Evolutionary conservation across 176 grass and related monocot species (phyloP), one percentile per base, ranked within the genome.

Genomic region (Dactylis glomerata): DNA sequence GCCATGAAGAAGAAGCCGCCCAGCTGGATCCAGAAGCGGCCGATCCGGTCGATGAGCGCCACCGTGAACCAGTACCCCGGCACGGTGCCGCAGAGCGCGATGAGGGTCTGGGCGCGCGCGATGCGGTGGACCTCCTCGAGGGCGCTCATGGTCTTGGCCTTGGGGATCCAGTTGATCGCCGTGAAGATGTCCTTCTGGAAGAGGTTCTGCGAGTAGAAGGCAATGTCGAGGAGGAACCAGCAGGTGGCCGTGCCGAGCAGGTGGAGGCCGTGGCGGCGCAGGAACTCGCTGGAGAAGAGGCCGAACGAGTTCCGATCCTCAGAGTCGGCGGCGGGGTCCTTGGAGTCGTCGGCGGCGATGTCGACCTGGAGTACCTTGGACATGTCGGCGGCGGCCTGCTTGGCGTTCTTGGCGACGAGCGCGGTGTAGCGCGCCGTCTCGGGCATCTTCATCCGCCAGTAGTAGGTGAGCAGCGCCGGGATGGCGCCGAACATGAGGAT

Each of bases 191-290:
- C 79, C 75, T 92, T 93, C 76, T 97, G 94, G 37, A 97, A 93
- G 64, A 97, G 89, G 82, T 93, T 97, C 87, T 97, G 91, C 40
- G 84, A 88, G 87, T 97, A 97, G 87, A 97, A 92, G 76, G 92
- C 94, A 73, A 92, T 89, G 82, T 86, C 94, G n/a, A 97, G 94
- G 8, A 94, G 46, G 80, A 94, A 91, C 83, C 92, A 94, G 46
- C 82, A 86, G 2, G 30, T 65, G 27, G 71, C 50, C 0, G 92
- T 89, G 45, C 89, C 92, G 2, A 87, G 38, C 22, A 94, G 83
- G 75, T 91, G 92, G 8, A 81, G 28, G 13, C 89, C 92, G 51
- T 94, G 92, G 13, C 89, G 89, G 12, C 14, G 61, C n/a, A 47
- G 14, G 52, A 94, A 94, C 68, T 89, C 50, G 10, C 34, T 10